Conservation (phyloP, 176 grass and related monocot species). For the Rhynchospora pubera region DNA sequence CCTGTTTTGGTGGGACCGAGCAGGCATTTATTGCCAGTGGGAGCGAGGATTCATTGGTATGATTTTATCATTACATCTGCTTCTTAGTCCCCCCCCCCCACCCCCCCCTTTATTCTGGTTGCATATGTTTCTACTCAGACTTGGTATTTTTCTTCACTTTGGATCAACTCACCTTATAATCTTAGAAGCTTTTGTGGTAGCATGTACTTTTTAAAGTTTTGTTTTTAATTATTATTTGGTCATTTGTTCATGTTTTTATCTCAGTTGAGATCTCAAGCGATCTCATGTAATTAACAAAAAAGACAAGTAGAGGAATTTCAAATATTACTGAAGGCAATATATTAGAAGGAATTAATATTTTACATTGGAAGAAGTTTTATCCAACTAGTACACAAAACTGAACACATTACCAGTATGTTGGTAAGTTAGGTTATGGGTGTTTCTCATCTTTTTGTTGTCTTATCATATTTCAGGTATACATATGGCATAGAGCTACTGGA, state of each 20-base stretch:
- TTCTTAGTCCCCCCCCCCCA: background rate
- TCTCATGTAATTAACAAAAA: background rate
- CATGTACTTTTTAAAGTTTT: background rate
- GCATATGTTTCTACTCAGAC: background rate
- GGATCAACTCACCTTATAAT: background rate
- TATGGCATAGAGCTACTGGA: slow-evolving; percentile 76
- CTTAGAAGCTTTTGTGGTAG: background rate
- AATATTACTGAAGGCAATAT: background rate
- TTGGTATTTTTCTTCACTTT: background rate
- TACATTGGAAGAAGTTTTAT: background rate
- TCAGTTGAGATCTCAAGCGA: background rate
- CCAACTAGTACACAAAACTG: background rate
- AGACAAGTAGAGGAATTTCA: background rate
- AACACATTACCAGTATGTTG: background rate
- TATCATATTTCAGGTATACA: slow-evolving; percentile 51
- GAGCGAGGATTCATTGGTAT: slow-evolving; percentile 90
- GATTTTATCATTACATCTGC: background rate
- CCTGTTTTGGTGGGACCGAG: slow-evolving; percentile 84
- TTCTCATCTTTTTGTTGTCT: background rate
- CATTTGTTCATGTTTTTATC: background rate
- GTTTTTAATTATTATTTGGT: background rate
- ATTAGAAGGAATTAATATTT: background rate
- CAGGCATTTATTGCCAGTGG: slow-evolving; percentile 90
- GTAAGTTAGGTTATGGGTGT: background rate
- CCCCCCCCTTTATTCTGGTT: background rate